phyloP scores from a whole-genome alignment of 371 early-diverging fungal species.

The Mucor lusitanicus region DNA sequence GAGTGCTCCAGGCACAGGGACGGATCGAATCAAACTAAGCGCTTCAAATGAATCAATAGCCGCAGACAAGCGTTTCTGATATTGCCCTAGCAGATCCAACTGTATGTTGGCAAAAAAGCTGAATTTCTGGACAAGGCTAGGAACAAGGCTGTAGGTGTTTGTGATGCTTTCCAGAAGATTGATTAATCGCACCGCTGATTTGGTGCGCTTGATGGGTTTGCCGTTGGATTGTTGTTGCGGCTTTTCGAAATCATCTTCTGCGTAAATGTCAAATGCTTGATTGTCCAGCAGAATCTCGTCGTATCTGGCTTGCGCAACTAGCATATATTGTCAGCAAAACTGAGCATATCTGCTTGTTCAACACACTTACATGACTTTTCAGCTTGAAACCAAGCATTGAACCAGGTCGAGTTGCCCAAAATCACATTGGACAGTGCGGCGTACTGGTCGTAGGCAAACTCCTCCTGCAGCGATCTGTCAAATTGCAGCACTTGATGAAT shows the following conservation, averaged over 20 bases:
- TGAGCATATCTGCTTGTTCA: background rate
- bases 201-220: slow-evolving; percentile 27
- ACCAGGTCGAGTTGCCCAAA: slow-evolving; percentile 58
- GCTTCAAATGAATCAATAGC: slow-evolving; percentile 59
- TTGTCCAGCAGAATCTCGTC: slow-evolving; percentile 61
- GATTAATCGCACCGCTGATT: slow-evolving; percentile 60
- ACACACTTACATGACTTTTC: slow-evolving; percentile 66
- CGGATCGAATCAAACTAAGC: slow-evolving; percentile 47
- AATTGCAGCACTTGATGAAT: slow-evolving; percentile 75
- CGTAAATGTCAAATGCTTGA: slow-evolving; percentile 64
- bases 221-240: background rate
- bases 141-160: slow-evolving; percentile 47
- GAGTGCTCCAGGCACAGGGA: slow-evolving; percentile 52
- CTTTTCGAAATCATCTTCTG: slow-evolving; percentile 45
- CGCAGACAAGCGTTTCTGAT: slow-evolving; percentile 46
- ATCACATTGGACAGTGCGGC: slow-evolving; percentile 54
- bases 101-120: slow-evolving; percentile 59
- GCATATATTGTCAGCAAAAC: too few relatives aligned
- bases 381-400: slow-evolving; percentile 72
- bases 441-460: slow-evolving; percentile 60
- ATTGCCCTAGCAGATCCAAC: slow-evolving; percentile 48
- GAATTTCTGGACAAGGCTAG: slow-evolving; percentile 37
- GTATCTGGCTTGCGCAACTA: slow-evolving; percentile 57
- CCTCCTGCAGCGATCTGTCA: slow-evolving; percentile 70
- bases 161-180: slow-evolving; percentile 65